These are phyloP conservation scores for Salix viminalis DNA, from an alignment of 345 rosid genomes.

Conservation along the genomic window DNA sequence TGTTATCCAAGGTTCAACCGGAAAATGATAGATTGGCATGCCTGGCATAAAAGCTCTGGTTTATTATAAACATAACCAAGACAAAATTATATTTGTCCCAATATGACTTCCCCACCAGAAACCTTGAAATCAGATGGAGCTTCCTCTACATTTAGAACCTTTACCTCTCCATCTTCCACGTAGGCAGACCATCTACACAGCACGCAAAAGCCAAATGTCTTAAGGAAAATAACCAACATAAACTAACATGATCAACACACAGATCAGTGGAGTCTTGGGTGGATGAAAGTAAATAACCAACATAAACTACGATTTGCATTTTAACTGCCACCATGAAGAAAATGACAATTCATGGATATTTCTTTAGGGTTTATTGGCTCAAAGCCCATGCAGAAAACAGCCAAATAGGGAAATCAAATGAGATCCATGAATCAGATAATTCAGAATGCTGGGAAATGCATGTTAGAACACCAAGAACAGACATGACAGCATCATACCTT, in stretches of 20 bases:
- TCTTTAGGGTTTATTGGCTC: not conserved
- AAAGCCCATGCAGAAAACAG: not conserved
- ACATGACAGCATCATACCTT: slow-evolving; percentile 42
- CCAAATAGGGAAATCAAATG: not conserved
- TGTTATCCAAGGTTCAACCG: not conserved
- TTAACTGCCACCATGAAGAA: not conserved
- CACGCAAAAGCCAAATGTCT: not conserved
- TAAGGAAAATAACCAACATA: not conserved
- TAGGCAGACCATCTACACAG: slow-evolving; percentile 82
- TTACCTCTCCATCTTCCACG: slow-evolving; percentile 74
- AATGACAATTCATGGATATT: not conserved
- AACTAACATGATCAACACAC: not conserved
- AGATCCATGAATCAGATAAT: not conserved
- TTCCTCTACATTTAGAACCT: slow-evolving; percentile 74
- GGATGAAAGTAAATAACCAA: not conserved
- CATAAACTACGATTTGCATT: not conserved
- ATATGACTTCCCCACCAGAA: slow-evolving; percentile 65
- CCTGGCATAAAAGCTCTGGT: not conserved
- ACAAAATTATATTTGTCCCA: slow-evolving; percentile 59
- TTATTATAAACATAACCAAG: not conserved
- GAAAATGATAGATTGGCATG: not conserved
- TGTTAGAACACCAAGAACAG: not conserved
- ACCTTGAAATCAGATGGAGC: slow-evolving; percentile 90
- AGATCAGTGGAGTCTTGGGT: not conserved
- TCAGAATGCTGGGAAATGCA: not conserved